phyloP scores from a whole-genome alignment of 371 early-diverging fungal species.

The Apophysomyces trapeziformis region DNA sequence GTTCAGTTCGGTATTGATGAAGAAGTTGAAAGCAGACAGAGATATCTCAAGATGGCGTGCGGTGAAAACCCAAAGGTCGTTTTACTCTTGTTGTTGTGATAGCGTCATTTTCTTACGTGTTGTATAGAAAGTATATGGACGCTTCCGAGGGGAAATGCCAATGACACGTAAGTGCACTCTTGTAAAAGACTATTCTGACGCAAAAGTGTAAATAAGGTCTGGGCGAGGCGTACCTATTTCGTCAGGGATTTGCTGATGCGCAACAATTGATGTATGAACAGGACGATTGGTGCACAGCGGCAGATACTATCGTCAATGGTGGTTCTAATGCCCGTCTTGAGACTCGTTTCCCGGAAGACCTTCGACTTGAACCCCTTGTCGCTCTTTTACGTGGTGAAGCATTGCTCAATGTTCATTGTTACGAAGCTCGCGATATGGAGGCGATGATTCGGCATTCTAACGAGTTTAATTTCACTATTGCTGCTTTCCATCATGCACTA shows the following conservation, averaged over 20 bases:
- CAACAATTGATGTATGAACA: slow-evolving; percentile 54
- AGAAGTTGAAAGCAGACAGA: slow-evolving; percentile 42
- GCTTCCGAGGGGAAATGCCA: slow-evolving; percentile 32
- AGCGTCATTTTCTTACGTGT: neutral
- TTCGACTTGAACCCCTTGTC: slow-evolving; percentile 64
- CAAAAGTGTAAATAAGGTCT: slow-evolving; percentile 50
- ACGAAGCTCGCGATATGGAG: slow-evolving; percentile 72
- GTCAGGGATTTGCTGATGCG: slow-evolving; percentile 67
- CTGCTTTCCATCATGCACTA: slow-evolving; percentile 83
- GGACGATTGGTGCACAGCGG: slow-evolving; percentile 82
- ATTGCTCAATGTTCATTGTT: slow-evolving; percentile 76
- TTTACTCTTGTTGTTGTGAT: neutral
- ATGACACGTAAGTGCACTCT: slow-evolving; percentile 30
- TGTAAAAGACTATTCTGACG: neutral
- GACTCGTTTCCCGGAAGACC: slow-evolving; percentile 67
- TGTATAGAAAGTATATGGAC: slow-evolving; percentile 30
- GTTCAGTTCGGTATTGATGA: slow-evolving; percentile 55
- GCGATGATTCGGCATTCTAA: slow-evolving; percentile 75
- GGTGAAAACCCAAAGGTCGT: slow-evolving; percentile 80
- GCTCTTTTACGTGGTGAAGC: slow-evolving; percentile 77
- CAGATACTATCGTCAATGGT: slow-evolving; percentile 23
- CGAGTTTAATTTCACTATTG: slow-evolving; percentile 78
- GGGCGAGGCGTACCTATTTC: slow-evolving; percentile 75
- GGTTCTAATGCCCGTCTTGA: slow-evolving; percentile 27
- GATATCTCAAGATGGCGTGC: slow-evolving; percentile 85